Percentiles rank a stretch among this genome's conserved stretches.
Conservation (phyloP, 2,329 filamentous ascomycete species). For the Alternaria brassicae region DNA sequence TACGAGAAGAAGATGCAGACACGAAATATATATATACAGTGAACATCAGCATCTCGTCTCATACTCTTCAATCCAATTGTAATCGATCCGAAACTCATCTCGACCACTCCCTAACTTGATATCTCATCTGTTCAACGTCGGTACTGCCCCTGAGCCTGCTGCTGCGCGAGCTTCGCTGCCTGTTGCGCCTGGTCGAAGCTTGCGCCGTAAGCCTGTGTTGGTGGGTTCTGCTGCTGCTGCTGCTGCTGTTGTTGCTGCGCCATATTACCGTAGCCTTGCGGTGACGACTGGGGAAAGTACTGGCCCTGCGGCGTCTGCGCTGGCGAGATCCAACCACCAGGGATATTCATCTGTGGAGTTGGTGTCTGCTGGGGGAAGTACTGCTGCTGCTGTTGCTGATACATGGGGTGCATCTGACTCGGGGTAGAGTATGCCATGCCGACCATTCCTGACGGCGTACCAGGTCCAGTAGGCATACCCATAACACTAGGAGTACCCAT, state of each 20-base stretch:
- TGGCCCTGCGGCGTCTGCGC: constrained; percentile 16
- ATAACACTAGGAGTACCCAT: constrained; percentile 35
- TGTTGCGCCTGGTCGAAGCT: constrained; percentile 17
- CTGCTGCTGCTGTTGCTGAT: constrained; percentile 33
- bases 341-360: constrained; percentile 35
- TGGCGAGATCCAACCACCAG: constrained; percentile 39
- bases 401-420: constrained; percentile 38
- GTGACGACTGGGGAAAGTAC: constrained; percentile 29
- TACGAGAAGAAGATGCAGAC: constrained; percentile 8
- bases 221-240: constrained; percentile 7
- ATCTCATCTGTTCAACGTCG: constrained; percentile 5
- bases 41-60: constrained; percentile 8
- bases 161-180: constrained; percentile 9
- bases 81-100: not conserved
- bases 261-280: constrained; percentile 38
- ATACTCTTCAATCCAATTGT: not conserved
- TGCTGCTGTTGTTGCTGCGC: constrained; percentile 10
- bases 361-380: constrained; percentile 40
- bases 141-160: constrained; percentile 11
- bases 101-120: not conserved
- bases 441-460: constrained; percentile 24
- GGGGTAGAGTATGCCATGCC: constrained; percentile 42
- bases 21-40: constrained; percentile 10
- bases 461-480: constrained; percentile 25
- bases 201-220: constrained; percentile 14